Conservation (phyloP, 129 eudicot species). For the Helianthus annuus region DNA sequence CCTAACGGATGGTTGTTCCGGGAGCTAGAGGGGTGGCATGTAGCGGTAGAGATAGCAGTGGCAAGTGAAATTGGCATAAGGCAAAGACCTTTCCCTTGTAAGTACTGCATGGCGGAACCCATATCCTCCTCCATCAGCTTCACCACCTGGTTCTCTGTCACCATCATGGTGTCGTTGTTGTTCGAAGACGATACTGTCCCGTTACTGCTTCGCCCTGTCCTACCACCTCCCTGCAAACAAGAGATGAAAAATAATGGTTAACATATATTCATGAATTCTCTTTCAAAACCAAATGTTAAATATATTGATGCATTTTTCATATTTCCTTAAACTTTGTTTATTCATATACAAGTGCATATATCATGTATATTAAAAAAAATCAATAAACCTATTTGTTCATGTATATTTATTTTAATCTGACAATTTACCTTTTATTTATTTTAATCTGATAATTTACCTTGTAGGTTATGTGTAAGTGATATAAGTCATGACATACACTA, state of each 20-base stretch:
- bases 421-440: no score
- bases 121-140: conserved; percentile 94
- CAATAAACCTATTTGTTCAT: no score
- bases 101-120: conserved; percentile 97
- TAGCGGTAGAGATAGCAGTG: conserved; percentile 83
- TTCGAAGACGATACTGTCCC: conserved; percentile 55
- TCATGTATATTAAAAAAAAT: no score
- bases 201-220: not conserved
- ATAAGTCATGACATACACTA: no score
- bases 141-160: conserved; percentile 83
- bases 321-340: no score
- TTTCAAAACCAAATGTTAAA: no score
- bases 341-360: no score
- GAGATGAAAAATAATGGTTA: conserved; percentile 8
- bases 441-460: no score
- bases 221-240: conserved; percentile 38
- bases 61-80: conserved; percentile 97
- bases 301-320: no score
- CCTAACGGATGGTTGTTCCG: conserved; percentile 41
- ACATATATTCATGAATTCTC: not conserved
- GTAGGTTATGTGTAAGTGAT: no score
- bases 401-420: no score
- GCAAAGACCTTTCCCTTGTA: conserved; percentile 95
- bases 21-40: conserved; percentile 54
- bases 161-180: conserved; percentile 61